Conservation (phyloP, 805 yeast species). For the Wickerhamomyces strasburgensis region DNA sequence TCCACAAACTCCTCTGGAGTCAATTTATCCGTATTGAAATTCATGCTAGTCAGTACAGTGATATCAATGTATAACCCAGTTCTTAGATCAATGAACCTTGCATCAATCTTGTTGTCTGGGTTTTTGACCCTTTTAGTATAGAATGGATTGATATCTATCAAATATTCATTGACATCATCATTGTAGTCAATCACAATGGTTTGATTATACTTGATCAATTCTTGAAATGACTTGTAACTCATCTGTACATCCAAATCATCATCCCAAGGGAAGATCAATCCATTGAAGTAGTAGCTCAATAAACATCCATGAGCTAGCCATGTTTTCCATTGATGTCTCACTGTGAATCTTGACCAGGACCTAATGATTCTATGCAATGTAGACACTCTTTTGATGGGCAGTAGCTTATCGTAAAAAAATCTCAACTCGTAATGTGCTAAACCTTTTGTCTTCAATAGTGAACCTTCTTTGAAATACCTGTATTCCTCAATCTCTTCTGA, state of each 20-base stretch:
- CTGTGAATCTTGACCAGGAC: constrained; percentile 23
- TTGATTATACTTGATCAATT: constrained; percentile 39
- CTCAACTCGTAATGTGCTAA: constrained; percentile 24
- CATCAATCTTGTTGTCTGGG: constrained; percentile 63
- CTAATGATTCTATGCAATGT: constrained; percentile 20
- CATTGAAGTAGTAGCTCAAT: constrained; percentile 56
- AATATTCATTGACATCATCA: constrained; percentile 44
- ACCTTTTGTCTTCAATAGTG: constrained; percentile 14
- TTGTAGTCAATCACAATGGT: constrained; percentile 41
- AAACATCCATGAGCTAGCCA: constrained; percentile 60
- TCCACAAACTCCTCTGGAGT: constrained; percentile 7
- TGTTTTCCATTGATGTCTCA: constrained; percentile 21
- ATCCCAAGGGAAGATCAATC: constrained; percentile 56
- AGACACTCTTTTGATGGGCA: constrained; percentile 19
- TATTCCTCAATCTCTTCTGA: constrained; percentile 7
- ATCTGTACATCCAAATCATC: constrained; percentile 55
- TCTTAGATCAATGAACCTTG: constrained; percentile 65
- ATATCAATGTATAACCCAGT: constrained; percentile 70
- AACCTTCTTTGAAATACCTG: constrained; percentile 25
- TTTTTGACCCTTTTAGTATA: constrained; percentile 49
- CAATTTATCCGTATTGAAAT: constrained; percentile 5
- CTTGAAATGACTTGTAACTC: constrained; percentile 39
- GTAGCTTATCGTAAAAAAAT: constrained; percentile 15
- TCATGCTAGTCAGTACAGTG: constrained; percentile 39
- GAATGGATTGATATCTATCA: constrained; percentile 39